Evolutionary conservation across 257 asterid species (phyloP).

Genomic region (Jaltomata sinuosa): DNA sequence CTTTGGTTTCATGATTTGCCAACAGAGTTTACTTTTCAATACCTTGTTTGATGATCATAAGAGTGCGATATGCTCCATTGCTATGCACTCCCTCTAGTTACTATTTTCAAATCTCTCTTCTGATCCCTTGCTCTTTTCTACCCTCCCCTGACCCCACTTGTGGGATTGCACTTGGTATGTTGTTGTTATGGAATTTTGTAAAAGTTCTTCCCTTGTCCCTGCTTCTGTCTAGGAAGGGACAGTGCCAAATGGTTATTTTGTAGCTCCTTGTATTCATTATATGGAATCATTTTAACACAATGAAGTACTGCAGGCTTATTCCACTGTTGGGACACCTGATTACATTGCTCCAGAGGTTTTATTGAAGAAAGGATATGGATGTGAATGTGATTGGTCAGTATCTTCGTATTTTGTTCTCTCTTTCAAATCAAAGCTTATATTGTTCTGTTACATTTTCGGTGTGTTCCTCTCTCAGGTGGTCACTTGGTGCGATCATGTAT

Average conservation of each 20-base stretch:
- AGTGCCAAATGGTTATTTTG: neutral
- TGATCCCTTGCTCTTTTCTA: neutral
- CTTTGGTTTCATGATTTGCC: neutral
- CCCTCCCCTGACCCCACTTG: too few species aligned
- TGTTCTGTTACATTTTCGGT: conserved; percentile 1
- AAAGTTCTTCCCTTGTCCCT: neutral
- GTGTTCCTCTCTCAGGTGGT: conserved; percentile 56
- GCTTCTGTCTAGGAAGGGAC: neutral
- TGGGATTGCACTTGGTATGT: too few species aligned
- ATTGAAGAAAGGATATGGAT: conserved; percentile 90
- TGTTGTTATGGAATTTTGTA: neutral
- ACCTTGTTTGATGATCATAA: neutral
- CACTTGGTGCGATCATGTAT: conserved; percentile 96
- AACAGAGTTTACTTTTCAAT: neutral
- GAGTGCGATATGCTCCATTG: neutral
- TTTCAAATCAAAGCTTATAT: conserved; percentile 1
- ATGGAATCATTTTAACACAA: neutral
- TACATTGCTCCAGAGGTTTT: conserved; percentile 97
- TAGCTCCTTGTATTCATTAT: neutral
- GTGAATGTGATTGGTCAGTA: conserved; percentile 96
- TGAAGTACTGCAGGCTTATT: conserved; percentile 64
- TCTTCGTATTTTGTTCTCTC: neutral
- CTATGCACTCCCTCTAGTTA: neutral
- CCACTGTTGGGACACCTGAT: conserved; percentile 98
- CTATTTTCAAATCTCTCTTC: neutral